Base-by-base conservation (phyloP, 2,329 filamentous ascomycete species). In the Dactylonectria estremocensis region DNA sequence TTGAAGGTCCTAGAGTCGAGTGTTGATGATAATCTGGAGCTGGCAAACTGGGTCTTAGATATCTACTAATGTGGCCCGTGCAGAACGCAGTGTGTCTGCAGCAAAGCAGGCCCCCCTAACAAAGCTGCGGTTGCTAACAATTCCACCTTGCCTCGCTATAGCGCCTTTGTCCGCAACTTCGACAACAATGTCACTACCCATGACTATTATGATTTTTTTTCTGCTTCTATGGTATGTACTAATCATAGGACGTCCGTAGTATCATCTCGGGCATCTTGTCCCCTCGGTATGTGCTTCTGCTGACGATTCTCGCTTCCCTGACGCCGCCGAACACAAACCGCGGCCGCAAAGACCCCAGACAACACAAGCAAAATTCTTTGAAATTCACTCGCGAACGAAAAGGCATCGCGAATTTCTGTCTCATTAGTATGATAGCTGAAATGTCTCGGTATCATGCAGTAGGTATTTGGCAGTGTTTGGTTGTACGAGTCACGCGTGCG, bases 1-100 rank as follows among this genome's bases (percentile, higher is more conserved):
- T 14, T 35, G 50, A 14, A 20, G 20, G 28, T 6, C 3, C 18
- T 20, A n/a, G 50, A 53, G 31, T 14, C 3, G 50, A 53, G 50
- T 33, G n/a, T 20, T 13, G 31, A 35, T 5, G 50, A 10, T 28
- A 1, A 28, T 7, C 24, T 9, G n/a, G 50, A n/a, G n/a, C 14
- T 53, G n/a, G 50, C 24, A 37, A 28, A 11, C 33, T 35, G 28
- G 50, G 18, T 14, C 31, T 7, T 6, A 11, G n/a, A 20, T 35
- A 28, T 33, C 33, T 16, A 24, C 13, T 18, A n/a, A 53, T 16
- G 28, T 35, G 50, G 50, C 50, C 10, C 50, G 31, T 53, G 50
- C 50, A 35, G 31, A 53, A 35, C n/a, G 50, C 28, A n/a, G n/a
- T 43, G 50, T 53, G 49, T 35, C 50, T 53, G 20, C 50, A 53